These are phyloP conservation scores for Hypoxylon intermedium DNA, from an alignment of 495 filamentous ascomycete genomes.

Conservation along the genomic window DNA sequence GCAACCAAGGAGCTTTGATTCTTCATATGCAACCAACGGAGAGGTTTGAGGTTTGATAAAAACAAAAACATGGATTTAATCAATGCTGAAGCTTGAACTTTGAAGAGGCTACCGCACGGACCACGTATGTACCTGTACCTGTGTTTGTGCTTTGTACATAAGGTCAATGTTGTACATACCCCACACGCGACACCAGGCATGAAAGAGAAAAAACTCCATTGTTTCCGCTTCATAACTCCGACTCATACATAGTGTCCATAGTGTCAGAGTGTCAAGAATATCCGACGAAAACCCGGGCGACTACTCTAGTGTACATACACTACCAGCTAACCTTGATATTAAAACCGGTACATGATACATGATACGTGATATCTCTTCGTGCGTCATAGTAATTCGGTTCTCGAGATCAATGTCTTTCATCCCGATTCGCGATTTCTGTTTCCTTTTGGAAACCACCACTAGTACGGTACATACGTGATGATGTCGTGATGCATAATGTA, in stretches of 20 bases:
- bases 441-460: background rate
- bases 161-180: background rate
- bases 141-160: no score
- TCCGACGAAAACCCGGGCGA: slow-evolving; percentile 12
- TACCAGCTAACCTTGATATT: no score
- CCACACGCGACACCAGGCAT: slow-evolving; percentile 18
- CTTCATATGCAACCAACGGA: no score
- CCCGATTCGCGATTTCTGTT: slow-evolving; percentile 7
- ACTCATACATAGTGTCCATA: background rate
- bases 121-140: no score
- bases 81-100: no score
- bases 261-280: background rate
- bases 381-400: background rate
- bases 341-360: background rate
- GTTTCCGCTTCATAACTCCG: slow-evolving; percentile 26
- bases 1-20: no score
- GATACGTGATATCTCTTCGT: no score
- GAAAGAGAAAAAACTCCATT: slow-evolving; percentile 14
- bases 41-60: no score
- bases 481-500: slow-evolving; percentile 32
- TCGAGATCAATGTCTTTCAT: slow-evolving; percentile 4
- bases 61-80: no score
- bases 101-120: no score
- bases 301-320: no score
- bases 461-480: slow-evolving; percentile 1